These are phyloP conservation scores for Coprinopsis cinerea DNA, from an alignment of 768 basidiomycete species.

Conservation along the genomic window DNA sequence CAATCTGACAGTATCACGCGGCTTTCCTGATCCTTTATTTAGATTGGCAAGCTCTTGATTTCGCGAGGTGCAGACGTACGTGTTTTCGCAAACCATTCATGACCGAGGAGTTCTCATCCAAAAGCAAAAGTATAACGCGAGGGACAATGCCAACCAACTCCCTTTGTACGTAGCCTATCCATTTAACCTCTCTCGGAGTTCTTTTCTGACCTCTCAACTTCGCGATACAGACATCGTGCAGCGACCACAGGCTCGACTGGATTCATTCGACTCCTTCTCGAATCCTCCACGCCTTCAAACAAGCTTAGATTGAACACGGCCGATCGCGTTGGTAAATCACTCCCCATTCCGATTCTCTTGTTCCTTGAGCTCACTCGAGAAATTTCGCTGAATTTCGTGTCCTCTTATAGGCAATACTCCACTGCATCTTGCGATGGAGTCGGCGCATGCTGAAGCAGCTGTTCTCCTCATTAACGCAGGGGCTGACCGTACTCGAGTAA, in stretches of 20 bases:
- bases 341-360: conserved; percentile 17
- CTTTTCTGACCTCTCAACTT: conserved; percentile 15
- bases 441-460: conserved; percentile 87
- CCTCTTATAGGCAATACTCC: conserved; percentile 78
- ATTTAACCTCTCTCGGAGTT: conserved; percentile 13
- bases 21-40: conserved; percentile 24
- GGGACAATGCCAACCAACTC: conserved; percentile 88
- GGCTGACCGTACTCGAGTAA: conserved; percentile 83
- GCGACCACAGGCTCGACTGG: conserved; percentile 92
- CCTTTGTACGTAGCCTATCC: conserved; percentile 59
- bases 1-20: conserved; percentile 19
- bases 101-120: conserved; percentile 28
- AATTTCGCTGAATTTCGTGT: conserved; percentile 13
- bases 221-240: conserved; percentile 73
- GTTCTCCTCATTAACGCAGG: conserved; percentile 91
- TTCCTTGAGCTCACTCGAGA: conserved; percentile 10
- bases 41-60: conserved; percentile 88
- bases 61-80: conserved; percentile 87
- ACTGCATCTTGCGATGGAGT: conserved; percentile 95
- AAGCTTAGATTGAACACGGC: conserved; percentile 84
- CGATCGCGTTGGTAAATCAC: conserved; percentile 63
- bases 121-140: conserved; percentile 79
- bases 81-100: conserved; percentile 27
- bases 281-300: conserved; percentile 66
- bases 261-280: conserved; percentile 81